Conservation (phyloP, 768 basidiomycete species). For the Zangia roseola region DNA sequence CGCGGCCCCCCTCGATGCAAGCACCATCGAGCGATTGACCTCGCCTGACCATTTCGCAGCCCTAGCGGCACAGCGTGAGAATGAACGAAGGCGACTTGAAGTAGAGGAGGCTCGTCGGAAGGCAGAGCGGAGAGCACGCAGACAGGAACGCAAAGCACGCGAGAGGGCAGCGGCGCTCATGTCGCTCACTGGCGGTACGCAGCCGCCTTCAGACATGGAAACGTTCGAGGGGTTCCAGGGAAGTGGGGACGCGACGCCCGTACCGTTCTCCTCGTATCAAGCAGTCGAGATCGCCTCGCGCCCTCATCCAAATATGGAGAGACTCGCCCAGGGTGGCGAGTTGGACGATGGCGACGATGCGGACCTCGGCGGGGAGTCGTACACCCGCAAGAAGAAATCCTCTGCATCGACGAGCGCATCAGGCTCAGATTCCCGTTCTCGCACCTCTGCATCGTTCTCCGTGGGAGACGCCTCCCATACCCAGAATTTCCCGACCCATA, state of each 20-base stretch:
- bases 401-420: slow-evolving; percentile 36
- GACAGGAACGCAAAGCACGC: slow-evolving; percentile 46
- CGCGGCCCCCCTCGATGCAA: slow-evolving; percentile 61
- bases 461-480: slow-evolving; percentile 17
- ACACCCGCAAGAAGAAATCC: slow-evolving; percentile 39
- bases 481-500: slow-evolving; percentile 25
- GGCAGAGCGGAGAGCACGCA: slow-evolving; percentile 46
- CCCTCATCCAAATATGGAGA: slow-evolving; percentile 8
- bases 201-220: slow-evolving; percentile 22
- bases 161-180: slow-evolving; percentile 33
- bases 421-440: slow-evolving; percentile 59
- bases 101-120: slow-evolving; percentile 42
- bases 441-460: slow-evolving; percentile 53
- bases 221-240: slow-evolving; percentile 72
- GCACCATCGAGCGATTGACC: slow-evolving; percentile 53
- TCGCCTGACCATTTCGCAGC: slow-evolving; percentile 36
- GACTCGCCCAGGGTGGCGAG: not conserved
- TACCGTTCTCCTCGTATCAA: not conserved
- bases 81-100: slow-evolving; percentile 25
- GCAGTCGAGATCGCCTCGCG: not conserved
- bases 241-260: slow-evolving; percentile 29
- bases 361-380: slow-evolving; percentile 59
- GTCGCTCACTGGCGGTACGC: slow-evolving; percentile 31
- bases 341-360: slow-evolving; percentile 46
- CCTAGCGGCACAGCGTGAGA: slow-evolving; percentile 29